Evolutionary conservation across 352 stramenopile species (phyloP), one percentile per base, ranked within the genome.

Genomic region (Phytopythium kandeliae): DNA sequence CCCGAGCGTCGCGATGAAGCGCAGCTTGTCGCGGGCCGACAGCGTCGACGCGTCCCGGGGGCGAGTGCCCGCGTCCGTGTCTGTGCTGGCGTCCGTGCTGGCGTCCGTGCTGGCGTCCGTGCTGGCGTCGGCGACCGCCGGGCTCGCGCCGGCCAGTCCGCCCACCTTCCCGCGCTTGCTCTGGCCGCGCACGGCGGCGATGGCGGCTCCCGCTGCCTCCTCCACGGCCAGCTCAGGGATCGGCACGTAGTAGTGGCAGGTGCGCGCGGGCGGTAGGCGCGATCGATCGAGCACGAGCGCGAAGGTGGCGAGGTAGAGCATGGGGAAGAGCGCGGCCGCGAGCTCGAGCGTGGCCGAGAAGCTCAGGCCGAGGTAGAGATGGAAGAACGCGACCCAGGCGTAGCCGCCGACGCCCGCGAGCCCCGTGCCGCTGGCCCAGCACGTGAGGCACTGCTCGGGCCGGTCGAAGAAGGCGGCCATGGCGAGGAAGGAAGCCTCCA

Each of bases 361-460:
- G 58, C 73, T 91, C 17, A 90, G 57, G 0, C 71, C 78, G 9
- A 85, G 60, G 44, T 67, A 73, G 5, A 91, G 31, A 26, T 90
- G 81, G 9, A 96, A 65, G 16, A 92, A 19, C 7, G 86, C 83
- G 30, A 96, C 67, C 84, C 86, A 97, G 17, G 65, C 80, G 61
- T 97, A 97, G 9, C 92, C 92, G 17, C 91, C 87, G 12, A 97
- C 80, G 0, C 92, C 94, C 0, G 91, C 92, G 30, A 97, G 77
- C 11, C 94, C 94, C 28, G 94, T 98, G 21, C 94, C 91, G 48
- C 85, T 97, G 17, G 87, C 91, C 84, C 92, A 98, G 50, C 76
- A 93, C 45, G 89, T 97, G 15, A 98, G 67, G 33, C 81, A 91
- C 30, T 55, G 69, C 22, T 70, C 45, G 8, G 71, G 71, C 36